These are phyloP conservation scores for Trypanosoma cruzi DNA, from an alignment of 208 protist genomes.

Conservation along the genomic window DNA sequence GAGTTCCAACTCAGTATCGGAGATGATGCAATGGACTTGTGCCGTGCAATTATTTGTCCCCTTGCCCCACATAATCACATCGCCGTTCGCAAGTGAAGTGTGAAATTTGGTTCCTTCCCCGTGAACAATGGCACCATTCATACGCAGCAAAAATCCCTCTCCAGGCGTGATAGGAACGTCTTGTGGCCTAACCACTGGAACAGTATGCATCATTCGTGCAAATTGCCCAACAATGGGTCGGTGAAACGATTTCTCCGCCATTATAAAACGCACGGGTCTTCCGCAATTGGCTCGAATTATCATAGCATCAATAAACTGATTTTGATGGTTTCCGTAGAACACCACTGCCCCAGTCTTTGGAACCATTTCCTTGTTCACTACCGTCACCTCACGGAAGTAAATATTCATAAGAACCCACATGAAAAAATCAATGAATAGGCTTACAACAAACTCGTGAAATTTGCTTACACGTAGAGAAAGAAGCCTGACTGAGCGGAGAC, in stretches of 20 bases:
- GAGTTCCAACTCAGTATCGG: slow-evolving; percentile 73
- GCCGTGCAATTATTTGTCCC: slow-evolving; percentile 46
- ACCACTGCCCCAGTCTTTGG: slow-evolving; percentile 88
- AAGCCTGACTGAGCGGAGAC: slow-evolving; percentile 58
- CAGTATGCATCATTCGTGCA: slow-evolving; percentile 84
- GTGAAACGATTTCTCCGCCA: slow-evolving; percentile 92
- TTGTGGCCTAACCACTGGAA: slow-evolving; percentile 93
- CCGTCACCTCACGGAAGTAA: slow-evolving; percentile 93
- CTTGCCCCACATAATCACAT: slow-evolving; percentile 72
- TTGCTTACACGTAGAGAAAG: slow-evolving; percentile 47
- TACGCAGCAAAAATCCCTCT: slow-evolving; percentile 49
- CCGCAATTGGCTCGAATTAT: slow-evolving; percentile 89
- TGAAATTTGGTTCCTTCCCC: slow-evolving; percentile 82
- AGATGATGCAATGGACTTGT: slow-evolving; percentile 64
- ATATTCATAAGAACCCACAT: slow-evolving; percentile 88
- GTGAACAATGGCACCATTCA: slow-evolving; percentile 47
- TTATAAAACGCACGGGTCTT: slow-evolving; percentile 88
- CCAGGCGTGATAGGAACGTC: slow-evolving; percentile 79
- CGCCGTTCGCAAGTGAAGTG: slow-evolving; percentile 49
- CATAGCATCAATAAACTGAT: slow-evolving; percentile 93
- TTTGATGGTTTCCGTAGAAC: slow-evolving; percentile 95
- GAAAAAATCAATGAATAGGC: slow-evolving; percentile 75
- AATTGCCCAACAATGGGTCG: slow-evolving; percentile 82
- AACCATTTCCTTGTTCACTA: slow-evolving; percentile 90
- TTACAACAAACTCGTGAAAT: slow-evolving; percentile 49